Conservation (phyloP, 257 asterid genomes). For the Scutellaria minor region DNA sequence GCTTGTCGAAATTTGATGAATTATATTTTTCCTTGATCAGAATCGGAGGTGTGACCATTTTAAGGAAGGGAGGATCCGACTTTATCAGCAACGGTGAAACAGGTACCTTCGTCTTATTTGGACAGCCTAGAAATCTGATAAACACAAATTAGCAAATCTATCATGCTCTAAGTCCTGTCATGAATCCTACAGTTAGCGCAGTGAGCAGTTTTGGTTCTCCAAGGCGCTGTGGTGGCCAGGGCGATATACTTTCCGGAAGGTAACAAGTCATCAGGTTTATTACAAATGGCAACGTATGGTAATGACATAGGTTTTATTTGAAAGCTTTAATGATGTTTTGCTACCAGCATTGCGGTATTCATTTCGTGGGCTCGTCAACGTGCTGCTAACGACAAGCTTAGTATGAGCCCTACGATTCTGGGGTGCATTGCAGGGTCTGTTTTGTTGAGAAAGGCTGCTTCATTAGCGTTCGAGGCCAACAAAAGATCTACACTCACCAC, state of each 20-base stretch:
- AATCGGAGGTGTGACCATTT: slow-evolving; percentile 81
- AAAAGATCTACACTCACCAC: slow-evolving; percentile 84
- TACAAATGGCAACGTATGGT: background rate
- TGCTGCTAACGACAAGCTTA: slow-evolving; percentile 41
- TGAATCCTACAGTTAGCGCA: slow-evolving; percentile 56
- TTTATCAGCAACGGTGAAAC: slow-evolving; percentile 77
- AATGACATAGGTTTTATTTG: too few species aligned
- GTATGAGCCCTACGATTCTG: slow-evolving; percentile 57
- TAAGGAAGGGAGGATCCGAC: slow-evolving; percentile 84
- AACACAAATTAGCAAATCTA: background rate
- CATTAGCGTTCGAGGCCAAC: slow-evolving; percentile 71
- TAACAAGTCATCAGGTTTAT: slow-evolving; percentile 33
- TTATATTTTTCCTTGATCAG: slow-evolving; percentile 46
- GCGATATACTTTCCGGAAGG: slow-evolving; percentile 98
- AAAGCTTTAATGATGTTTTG: too few species aligned
- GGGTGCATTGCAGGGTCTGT: slow-evolving; percentile 87
- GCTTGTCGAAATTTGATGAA: slow-evolving; percentile 7
- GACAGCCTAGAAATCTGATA: background rate
- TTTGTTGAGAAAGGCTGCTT: slow-evolving; percentile 79
- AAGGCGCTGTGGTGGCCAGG: slow-evolving; percentile 99
- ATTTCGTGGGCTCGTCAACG: slow-evolving; percentile 78
- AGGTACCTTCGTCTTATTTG: slow-evolving; percentile 50
- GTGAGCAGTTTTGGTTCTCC: slow-evolving; percentile 87
- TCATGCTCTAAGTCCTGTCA: background rate
- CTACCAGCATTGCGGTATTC: slow-evolving; percentile 77